A percentile compares a stretch with the other conserved stretches of the same genome.
phyloP scores from a whole-genome alignment of 306 rosid genomes.

The Argentina anserina region DNA sequence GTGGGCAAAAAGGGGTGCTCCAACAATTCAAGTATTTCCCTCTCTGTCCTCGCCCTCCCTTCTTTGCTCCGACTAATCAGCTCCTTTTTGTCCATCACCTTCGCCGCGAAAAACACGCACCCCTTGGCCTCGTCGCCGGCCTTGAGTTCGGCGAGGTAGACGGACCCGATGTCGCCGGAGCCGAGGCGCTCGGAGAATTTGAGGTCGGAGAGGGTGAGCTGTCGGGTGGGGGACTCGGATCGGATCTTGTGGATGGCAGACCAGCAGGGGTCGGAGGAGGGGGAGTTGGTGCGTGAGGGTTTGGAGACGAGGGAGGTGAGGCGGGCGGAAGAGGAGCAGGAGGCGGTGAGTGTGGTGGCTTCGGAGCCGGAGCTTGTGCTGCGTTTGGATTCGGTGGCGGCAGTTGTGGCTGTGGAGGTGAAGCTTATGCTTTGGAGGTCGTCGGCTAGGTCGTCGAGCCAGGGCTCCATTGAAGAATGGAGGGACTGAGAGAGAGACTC shows the following conservation, averaged over 20 bases:
- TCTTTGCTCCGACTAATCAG: constrained; percentile 64
- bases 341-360: constrained; percentile 50
- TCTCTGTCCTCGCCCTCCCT: constrained; percentile 73
- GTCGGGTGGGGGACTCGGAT: constrained; percentile 50
- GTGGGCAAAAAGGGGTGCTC: constrained; percentile 82
- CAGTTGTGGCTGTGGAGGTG: constrained; percentile 53
- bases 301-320: constrained; percentile 30
- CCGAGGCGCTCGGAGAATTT: constrained; percentile 61
- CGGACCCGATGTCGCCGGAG: constrained; percentile 80
- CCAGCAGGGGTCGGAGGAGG: constrained; percentile 62
- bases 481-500: constrained; percentile 2
- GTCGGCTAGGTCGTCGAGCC: constrained; percentile 68
- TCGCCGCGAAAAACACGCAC: constrained; percentile 60
- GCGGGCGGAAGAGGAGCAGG: constrained; percentile 44
- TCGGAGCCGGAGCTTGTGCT: constrained; percentile 75
- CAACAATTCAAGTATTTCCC: constrained; percentile 60
- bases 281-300: constrained; percentile 47
- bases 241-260: constrained; percentile 70
- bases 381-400: constrained; percentile 41
- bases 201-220: constrained; percentile 59
- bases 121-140: constrained; percentile 22
- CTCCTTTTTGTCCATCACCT: constrained; percentile 84
- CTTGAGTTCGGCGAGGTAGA: constrained; percentile 56
- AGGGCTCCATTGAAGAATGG: constrained; percentile 59
- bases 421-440: constrained; percentile 74